Evolutionary conservation across 1,139 yeast species (phyloP).

Genomic region (Trichomonascaceae sp.): DNA sequence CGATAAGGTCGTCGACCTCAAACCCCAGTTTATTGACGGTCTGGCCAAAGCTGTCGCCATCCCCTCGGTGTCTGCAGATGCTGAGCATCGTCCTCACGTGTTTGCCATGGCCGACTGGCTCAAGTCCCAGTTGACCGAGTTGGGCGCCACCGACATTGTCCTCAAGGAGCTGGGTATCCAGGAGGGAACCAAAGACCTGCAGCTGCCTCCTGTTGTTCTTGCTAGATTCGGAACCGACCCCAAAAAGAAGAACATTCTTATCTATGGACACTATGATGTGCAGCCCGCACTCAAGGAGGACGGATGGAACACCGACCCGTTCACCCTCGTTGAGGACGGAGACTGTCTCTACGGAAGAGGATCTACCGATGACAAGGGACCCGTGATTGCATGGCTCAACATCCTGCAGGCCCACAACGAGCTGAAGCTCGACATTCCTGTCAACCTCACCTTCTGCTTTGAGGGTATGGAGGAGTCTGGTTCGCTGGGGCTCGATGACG

Average conservation of each 20-base stretch:
- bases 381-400: constrained; percentile 94
- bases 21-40: constrained; percentile 28
- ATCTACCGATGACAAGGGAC: constrained; percentile 95
- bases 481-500: constrained; percentile 75
- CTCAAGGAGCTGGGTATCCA: constrained; percentile 75
- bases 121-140: constrained; percentile 45
- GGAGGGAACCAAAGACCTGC: constrained; percentile 58
- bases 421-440: constrained; percentile 81
- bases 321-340: constrained; percentile 49
- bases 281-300: constrained; percentile 91
- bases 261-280: constrained; percentile 96
- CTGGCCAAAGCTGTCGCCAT: constrained; percentile 76
- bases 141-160: constrained; percentile 76
- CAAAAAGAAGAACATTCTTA: constrained; percentile 67
- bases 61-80: constrained; percentile 91
- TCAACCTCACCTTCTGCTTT: constrained; percentile 80
- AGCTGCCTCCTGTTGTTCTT: constrained; percentile 85
- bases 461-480: constrained; percentile 99
- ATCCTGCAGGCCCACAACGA: constrained; percentile 81
- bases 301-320: constrained; percentile 95
- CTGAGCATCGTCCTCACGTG: constrained; percentile 72
- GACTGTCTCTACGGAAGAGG: constrained; percentile 83
- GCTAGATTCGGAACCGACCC: constrained; percentile 80
- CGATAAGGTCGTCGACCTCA: constrained; percentile 19
- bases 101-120: constrained; percentile 74